Conservation (phyloP, 2,329 filamentous ascomycete genomes). For the Calonectria leucothoes region DNA sequence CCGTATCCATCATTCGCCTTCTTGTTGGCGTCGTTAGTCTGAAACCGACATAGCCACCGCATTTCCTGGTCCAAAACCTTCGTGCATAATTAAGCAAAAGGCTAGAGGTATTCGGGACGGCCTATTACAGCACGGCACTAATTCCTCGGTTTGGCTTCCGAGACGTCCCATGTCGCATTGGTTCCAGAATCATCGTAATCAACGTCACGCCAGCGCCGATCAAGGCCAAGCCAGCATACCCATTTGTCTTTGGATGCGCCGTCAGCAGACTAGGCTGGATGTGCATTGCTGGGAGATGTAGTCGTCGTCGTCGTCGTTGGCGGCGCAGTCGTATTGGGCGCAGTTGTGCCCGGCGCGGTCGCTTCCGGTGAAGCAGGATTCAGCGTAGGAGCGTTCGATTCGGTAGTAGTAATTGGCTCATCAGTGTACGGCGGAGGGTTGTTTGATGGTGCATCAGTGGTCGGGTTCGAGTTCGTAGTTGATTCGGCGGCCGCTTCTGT, state of each 20-base stretch:
- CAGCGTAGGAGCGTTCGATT: neutral
- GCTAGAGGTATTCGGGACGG: neutral
- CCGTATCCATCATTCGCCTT: neutral
- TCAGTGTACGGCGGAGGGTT: neutral
- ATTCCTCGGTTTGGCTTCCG: neutral
- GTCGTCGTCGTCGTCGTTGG: neutral
- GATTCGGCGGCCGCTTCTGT: slow-evolving; percentile 1
- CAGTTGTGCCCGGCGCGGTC: neutral
- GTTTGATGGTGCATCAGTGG: neutral
- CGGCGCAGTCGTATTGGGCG: neutral
- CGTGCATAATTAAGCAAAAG: neutral
- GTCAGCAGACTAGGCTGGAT: neutral
- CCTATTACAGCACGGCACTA: neutral
- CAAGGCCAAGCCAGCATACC: neutral
- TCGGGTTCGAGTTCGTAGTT: neutral
- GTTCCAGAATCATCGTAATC: neutral
- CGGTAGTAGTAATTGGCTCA: neutral
- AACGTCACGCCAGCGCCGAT: neutral
- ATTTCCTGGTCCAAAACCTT: neutral
- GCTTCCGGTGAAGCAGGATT: neutral
- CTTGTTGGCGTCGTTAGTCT: neutral
- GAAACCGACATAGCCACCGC: neutral
- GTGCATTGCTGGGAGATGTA: neutral
- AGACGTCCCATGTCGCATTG: neutral
- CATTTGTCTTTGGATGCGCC: neutral